These are phyloP conservation scores for cucumber (Cucumis sativus) DNA, from an alignment of 306 rosid species.

Conservation along the genomic window DNA sequence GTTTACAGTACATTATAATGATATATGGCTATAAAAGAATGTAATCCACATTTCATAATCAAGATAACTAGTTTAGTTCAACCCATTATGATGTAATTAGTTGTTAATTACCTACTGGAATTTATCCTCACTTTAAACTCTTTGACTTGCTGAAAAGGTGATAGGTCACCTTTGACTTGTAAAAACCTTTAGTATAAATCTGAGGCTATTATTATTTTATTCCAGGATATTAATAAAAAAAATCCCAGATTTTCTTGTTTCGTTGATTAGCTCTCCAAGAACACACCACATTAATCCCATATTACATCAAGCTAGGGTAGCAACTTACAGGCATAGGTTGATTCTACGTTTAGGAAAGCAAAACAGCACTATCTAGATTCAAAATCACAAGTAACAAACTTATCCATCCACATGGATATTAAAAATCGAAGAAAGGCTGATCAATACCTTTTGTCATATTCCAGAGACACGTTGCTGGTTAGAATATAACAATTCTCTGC, in stretches of 20 bases:
- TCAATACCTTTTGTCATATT: constrained; percentile 80
- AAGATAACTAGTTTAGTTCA: background rate
- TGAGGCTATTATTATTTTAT: too few relatives aligned
- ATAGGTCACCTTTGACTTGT: too few relatives aligned
- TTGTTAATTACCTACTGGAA: too few relatives aligned
- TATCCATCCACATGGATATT: background rate
- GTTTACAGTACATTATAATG: constrained; percentile 2
- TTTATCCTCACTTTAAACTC: too few relatives aligned
- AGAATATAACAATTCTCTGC: constrained; percentile 86
- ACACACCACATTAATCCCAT: background rate
- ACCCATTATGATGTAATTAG: background rate
- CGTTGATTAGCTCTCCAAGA: too few relatives aligned
- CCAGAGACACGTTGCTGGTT: constrained; percentile 85
- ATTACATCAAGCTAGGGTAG: background rate
- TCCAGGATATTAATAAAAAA: too few relatives aligned
- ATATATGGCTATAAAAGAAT: background rate
- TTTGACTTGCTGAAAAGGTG: too few relatives aligned
- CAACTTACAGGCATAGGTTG: background rate
- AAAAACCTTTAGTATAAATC: too few relatives aligned
- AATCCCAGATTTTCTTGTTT: too few relatives aligned
- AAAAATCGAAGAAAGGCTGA: background rate
- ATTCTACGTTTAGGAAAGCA: background rate
- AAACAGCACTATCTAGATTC: background rate
- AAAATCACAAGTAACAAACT: background rate
- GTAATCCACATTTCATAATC: background rate